These are phyloP conservation scores for Thecaphora thlaspeos DNA, from an alignment of 1,284 basidiomycete species.

Conservation along the genomic window DNA sequence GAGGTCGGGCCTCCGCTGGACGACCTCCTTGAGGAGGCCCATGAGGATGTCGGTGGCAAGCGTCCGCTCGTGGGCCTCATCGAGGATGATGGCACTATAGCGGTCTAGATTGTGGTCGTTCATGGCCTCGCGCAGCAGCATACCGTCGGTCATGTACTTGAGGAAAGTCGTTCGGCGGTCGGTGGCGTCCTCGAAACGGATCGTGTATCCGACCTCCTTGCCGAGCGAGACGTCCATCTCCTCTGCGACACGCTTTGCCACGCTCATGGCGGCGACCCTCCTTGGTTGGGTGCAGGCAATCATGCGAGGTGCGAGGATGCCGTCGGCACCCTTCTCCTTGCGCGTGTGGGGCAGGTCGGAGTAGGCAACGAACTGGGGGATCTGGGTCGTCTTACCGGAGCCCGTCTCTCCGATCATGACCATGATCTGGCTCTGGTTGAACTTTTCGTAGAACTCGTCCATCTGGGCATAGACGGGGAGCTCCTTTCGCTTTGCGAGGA, in stretches of 20 bases:
- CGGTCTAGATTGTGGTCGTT: conserved; percentile 84
- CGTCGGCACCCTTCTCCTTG: conserved; percentile 44
- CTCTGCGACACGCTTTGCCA: conserved; percentile 96
- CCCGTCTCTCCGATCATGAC: conserved; percentile 98
- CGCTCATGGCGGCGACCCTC: conserved; percentile 95
- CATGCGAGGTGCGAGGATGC: conserved; percentile 71
- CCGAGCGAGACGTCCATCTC: conserved; percentile 96
- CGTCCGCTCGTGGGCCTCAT: conserved; percentile 98
- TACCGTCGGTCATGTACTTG: conserved; percentile 96
- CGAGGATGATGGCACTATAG: conserved; percentile 96
- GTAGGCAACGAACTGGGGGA: conserved; percentile 93
- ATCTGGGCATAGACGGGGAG: conserved; percentile 91
- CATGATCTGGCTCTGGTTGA: conserved; percentile 81
- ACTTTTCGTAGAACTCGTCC: conserved; percentile 86
- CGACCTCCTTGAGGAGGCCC: conserved; percentile 78
- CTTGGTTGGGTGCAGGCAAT: conserved; percentile 97
- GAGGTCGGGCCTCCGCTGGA: conserved; percentile 78
- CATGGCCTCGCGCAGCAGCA: conserved; percentile 92
- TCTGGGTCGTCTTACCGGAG: conserved; percentile 98
- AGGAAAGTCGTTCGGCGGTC: conserved; percentile 45
- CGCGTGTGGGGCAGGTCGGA: conserved; percentile 79
- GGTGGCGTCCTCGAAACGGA: conserved; percentile 98
- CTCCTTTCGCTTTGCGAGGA: conserved; percentile 78
- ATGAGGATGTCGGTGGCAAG: conserved; percentile 98
- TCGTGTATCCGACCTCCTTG: conserved; percentile 94